Evolutionary conservation across 2,329 filamentous ascomycete species (phyloP), one percentile per base, ranked within the genome.

Genomic region (Cryphonectria japonica): DNA sequence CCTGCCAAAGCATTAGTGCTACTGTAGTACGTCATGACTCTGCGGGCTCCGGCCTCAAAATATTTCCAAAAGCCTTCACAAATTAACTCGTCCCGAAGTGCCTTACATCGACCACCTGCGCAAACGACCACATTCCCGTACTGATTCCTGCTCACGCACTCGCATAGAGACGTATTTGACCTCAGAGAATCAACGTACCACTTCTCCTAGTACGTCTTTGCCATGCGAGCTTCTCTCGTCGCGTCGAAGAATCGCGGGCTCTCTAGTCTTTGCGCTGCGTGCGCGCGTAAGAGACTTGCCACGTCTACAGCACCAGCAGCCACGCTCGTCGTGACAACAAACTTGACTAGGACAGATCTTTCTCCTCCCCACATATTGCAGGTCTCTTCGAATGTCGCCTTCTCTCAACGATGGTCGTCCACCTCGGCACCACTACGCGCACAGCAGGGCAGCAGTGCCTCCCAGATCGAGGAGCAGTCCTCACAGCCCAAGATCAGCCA

Each of bases 341-440:
- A 54, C 29, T 54, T 29, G 7, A 43, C 26, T 13, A 52, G 7
- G 22, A 54, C 22, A 8, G 1, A 19, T 26, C 7, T 14, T n/a
- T 16, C 26, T 29, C 16, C 1, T 50, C 16, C 43, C 19, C 16
- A 16, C 22, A 19, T 22, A 3, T 32, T 1, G 1, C 7, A 29
- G 43, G 5, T 26, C n/a, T 32, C 26, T 7, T 6, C 70, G 22
- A 50, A 19, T 16, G 7, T 19, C 41, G 26, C 62, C 43, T 50
- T 29, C 13, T 52, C 34, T 32, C 41, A 16, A 9, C 66, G 66
- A 37, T 73, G 67, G 68, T 43, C 67, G 22, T 73, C 71, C 43
- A 22, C 66, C 4, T 63, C 69, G 8, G 19, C 65, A 1, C 59
- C 69, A 8, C 29, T 59, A 34, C 57, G 54, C 34, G 29, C 39